phyloP scores from a whole-genome alignment of 129 eudicot genomes.

The carrot (Daucus carota) region DNA sequence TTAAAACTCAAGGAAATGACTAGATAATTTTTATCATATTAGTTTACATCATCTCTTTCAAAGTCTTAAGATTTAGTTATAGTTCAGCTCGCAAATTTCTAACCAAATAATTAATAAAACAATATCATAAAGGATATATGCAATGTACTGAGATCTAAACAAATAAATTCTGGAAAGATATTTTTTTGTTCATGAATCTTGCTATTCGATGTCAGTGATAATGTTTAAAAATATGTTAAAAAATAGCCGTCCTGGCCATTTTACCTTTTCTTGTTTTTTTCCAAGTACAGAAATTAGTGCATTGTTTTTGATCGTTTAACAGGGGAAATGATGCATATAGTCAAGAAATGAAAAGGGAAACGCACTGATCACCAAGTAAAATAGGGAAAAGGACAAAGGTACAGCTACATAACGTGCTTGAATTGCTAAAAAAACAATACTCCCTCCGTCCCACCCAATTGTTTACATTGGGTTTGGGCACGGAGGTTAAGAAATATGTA shows the following conservation, averaged over 20 bases:
- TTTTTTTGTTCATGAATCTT: neutral
- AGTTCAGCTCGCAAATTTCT: too few species aligned
- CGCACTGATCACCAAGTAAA: conserved; percentile 3
- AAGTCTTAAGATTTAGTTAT: too few species aligned
- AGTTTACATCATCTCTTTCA: too few species aligned
- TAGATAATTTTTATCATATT: too few species aligned
- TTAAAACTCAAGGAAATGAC: too few species aligned
- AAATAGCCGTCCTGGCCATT: neutral
- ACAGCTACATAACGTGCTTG: neutral
- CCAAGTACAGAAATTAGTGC: neutral
- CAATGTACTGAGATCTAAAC: too few species aligned
- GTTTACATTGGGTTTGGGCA: too few species aligned
- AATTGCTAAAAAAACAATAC: conserved; percentile 1
- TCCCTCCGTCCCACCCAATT: too few species aligned
- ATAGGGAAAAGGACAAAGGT: neutral
- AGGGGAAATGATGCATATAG: neutral
- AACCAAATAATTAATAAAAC: too few species aligned
- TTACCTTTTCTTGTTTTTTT: neutral
- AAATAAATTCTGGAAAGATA: too few species aligned
- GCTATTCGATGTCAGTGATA: neutral
- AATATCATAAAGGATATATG: too few species aligned
- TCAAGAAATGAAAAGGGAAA: neutral
- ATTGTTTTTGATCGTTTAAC: neutral
- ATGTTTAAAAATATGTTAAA: neutral
- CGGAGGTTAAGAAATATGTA: too few species aligned